Evolutionary conservation across 345 rosid species (phyloP), one percentile per base, ranked within the genome.

Genomic region (Syzygium jambos): DNA sequence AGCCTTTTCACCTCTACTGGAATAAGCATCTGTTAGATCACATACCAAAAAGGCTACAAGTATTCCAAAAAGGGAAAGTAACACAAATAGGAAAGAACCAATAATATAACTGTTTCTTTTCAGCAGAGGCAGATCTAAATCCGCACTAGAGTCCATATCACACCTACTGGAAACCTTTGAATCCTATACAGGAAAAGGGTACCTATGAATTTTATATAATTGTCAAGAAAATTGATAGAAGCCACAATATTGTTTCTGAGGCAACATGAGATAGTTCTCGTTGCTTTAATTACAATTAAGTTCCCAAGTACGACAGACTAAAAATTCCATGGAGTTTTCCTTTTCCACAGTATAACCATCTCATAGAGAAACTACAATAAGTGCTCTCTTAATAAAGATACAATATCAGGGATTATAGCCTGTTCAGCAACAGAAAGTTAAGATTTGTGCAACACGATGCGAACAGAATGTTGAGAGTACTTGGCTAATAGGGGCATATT

Each of bases 1-100:
- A 90, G 85, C 86, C 89, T 88, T 92, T 88, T 91, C 90, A 85
- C 87, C 89, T 90, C 87, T 91, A 88, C 78, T 55, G 12, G 92
- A 90, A 88, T 88, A 90, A 88, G 88, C 90, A 94, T 92, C 92
- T 89, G 88, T 63, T 61, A 83, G 15, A 86, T 21, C 49, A 73
- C 82, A 10, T 34, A 38, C 49, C 25, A 73, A 38, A 68, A 19
- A 73, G 19, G 80, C 49, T 73, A 34, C 80, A 19, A 73, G 49
- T 38, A 19, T 73, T 73, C 80, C 21, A 3, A 9, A 9, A 73
- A 38, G 49, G 25, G 49, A 73, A 73, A 34, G 25, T 49, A 73
- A 73, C 82, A 73, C 82, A 21, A 34, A 73, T 22, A 73, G 14
- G 27, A 73, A 19, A 73, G 82, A 10, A 19, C 82, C 49, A 21